These are phyloP conservation scores for Brassica juncea DNA, from an alignment of 345 rosid genomes.

Conservation along the genomic window DNA sequence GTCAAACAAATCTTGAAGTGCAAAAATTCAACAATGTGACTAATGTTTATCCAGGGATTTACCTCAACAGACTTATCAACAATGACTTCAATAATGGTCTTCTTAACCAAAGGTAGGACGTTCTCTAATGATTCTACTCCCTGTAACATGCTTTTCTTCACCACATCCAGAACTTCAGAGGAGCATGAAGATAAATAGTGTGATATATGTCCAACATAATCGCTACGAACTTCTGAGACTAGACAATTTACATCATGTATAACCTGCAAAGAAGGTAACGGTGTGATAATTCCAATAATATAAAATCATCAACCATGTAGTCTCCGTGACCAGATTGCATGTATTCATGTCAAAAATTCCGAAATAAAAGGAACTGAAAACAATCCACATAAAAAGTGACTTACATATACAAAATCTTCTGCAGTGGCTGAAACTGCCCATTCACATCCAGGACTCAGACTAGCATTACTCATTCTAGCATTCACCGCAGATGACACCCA, in stretches of 20 bases:
- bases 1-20: neutral
- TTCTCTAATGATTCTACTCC: neutral
- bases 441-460: constrained; percentile 68
- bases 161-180: neutral
- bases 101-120: neutral
- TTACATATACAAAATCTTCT: constrained; percentile 82
- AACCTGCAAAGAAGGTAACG: neutral
- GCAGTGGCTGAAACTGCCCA: constrained; percentile 82
- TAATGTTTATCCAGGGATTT: neutral
- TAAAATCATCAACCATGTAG: neutral
- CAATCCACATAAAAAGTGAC: constrained; percentile 35
- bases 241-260: neutral
- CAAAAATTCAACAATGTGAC: neutral
- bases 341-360: neutral
- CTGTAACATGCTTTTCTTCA: neutral
- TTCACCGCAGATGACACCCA: constrained; percentile 87
- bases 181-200: neutral
- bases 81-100: neutral
- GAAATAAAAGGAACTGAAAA: constrained; percentile 15
- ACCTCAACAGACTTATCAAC: neutral
- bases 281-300: neutral
- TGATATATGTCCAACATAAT: neutral
- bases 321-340: neutral
- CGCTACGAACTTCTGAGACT: neutral
- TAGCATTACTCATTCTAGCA: constrained; percentile 56